Evolutionary conservation across 345 rosid genomes (phyloP).

Genomic region (Melastoma malabathricum): DNA sequence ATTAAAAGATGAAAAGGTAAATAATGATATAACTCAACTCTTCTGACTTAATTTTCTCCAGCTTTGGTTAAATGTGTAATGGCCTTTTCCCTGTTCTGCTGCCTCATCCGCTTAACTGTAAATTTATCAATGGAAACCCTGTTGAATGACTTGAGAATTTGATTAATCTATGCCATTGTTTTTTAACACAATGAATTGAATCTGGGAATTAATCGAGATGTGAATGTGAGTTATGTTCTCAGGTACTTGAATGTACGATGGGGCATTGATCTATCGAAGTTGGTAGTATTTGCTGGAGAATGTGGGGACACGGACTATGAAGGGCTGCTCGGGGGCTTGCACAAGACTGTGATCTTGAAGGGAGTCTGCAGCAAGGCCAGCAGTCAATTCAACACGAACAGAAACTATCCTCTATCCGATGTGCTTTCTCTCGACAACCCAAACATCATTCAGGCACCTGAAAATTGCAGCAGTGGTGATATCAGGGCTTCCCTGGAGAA

Average conservation of each 20-base stretch:
- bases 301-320: slow-evolving; percentile 94
- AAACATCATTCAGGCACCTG: slow-evolving; percentile 41
- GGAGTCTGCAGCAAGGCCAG: slow-evolving; percentile 49
- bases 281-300: slow-evolving; percentile 88
- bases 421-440: slow-evolving; percentile 62
- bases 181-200: no score
- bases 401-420: slow-evolving; percentile 73
- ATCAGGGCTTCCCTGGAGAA: slow-evolving; percentile 46
- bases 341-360: slow-evolving; percentile 55
- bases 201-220: no score
- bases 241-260: slow-evolving; percentile 90
- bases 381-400: slow-evolving; percentile 44
- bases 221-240: no score
- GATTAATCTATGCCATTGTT: no score
- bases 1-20: no score
- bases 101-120: no score
- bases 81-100: no score
- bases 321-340: slow-evolving; percentile 81
- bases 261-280: slow-evolving; percentile 70
- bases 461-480: slow-evolving; percentile 27
- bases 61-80: no score
- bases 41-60: no score
- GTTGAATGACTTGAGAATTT: no score
- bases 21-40: no score
- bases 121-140: no score